Percentiles rank a stretch among this genome's conserved stretches.
phyloP scores from a whole-genome alignment of 805 yeast genomes.

The Sungouiella thailandica region DNA sequence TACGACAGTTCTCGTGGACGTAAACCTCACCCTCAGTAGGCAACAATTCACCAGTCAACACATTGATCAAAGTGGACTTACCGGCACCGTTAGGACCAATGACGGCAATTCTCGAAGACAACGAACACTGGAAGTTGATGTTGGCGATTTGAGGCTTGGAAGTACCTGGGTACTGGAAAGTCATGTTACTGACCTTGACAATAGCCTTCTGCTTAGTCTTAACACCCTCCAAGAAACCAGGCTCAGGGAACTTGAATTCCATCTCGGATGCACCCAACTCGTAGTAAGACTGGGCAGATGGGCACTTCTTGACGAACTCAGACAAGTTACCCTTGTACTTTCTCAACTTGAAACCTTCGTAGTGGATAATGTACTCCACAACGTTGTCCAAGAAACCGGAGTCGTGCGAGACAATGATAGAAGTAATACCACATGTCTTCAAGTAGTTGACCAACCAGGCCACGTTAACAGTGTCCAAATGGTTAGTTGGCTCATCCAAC shows the following conservation, averaged over 20 bases:
- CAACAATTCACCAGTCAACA: slow-evolving; percentile 97
- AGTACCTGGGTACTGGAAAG: slow-evolving; percentile 99
- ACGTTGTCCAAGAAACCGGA: slow-evolving; percentile 98
- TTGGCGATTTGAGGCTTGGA: slow-evolving; percentile 87
- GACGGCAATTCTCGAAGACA: slow-evolving; percentile 99
- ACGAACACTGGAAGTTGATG: slow-evolving; percentile 97
- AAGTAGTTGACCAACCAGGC: slow-evolving; percentile 99
- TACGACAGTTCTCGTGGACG: slow-evolving; percentile 99
- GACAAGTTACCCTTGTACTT: slow-evolving; percentile 99
- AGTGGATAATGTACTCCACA: slow-evolving; percentile 97
- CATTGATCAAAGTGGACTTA: slow-evolving; percentile 98
- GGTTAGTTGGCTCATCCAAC: slow-evolving; percentile 99
- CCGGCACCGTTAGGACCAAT: slow-evolving; percentile 99
- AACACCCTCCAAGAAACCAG: slow-evolving; percentile 99
- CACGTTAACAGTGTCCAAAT: slow-evolving; percentile 98
- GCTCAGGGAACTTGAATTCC: slow-evolving; percentile 98
- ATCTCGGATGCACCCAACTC: slow-evolving; percentile 97
- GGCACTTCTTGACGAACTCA: slow-evolving; percentile 97
- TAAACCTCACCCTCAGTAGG: slow-evolving; percentile 99
- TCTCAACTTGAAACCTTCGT: slow-evolving; percentile 99
- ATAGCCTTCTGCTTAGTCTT: slow-evolving; percentile 99
- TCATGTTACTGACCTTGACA: slow-evolving; percentile 94
- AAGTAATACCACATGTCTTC: slow-evolving; percentile 96
- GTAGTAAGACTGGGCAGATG: slow-evolving; percentile 97
- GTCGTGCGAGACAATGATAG: slow-evolving; percentile 98